Evolutionary conservation across 202 grass and related monocot species (phyloP).

Genomic region (Setaria italica): DNA sequence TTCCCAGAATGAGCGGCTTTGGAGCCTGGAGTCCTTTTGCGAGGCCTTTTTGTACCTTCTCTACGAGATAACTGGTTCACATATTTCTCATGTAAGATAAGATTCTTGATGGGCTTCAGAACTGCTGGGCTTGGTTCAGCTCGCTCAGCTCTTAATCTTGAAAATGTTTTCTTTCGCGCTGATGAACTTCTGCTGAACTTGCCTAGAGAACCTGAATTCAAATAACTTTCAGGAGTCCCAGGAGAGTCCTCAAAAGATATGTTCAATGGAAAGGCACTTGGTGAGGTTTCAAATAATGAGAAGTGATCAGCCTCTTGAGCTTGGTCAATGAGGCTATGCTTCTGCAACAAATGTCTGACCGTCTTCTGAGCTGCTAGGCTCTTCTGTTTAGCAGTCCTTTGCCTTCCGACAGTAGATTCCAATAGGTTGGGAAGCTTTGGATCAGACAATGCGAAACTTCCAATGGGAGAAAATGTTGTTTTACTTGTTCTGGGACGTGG

Average conservation of each 20-base stretch:
- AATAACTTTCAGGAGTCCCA: slow-evolving; percentile 47
- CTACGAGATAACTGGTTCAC: slow-evolving; percentile 73
- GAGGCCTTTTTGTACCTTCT: slow-evolving; percentile 58
- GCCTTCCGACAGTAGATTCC: slow-evolving; percentile 43
- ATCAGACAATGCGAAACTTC: slow-evolving; percentile 62
- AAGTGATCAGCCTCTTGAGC: slow-evolving; percentile 76
- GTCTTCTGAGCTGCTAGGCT: slow-evolving; percentile 65
- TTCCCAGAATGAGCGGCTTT: slow-evolving; percentile 32
- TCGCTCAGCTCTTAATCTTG: slow-evolving; percentile 50
- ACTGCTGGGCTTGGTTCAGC: slow-evolving; percentile 67
- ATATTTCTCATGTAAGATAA: slow-evolving; percentile 83
- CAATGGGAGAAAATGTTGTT: slow-evolving; percentile 62
- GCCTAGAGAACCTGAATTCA: slow-evolving; percentile 24
- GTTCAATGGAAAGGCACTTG: slow-evolving; percentile 42
- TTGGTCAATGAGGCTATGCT: slow-evolving; percentile 62
- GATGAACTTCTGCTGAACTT: slow-evolving; percentile 51
- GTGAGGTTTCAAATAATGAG: slow-evolving; percentile 80
- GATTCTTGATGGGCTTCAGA: slow-evolving; percentile 79
- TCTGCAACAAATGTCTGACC: slow-evolving; percentile 75
- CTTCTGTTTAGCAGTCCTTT: slow-evolving; percentile 64
- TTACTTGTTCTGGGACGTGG: slow-evolving; percentile 63
- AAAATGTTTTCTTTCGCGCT: slow-evolving; percentile 42
- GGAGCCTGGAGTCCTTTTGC: slow-evolving; percentile 38
- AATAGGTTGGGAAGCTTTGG: slow-evolving; percentile 50
- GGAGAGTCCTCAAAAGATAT: slow-evolving; percentile 47